Conservation (phyloP, 2,329 filamentous ascomycete genomes). For the Podosphaera aphanis region DNA sequence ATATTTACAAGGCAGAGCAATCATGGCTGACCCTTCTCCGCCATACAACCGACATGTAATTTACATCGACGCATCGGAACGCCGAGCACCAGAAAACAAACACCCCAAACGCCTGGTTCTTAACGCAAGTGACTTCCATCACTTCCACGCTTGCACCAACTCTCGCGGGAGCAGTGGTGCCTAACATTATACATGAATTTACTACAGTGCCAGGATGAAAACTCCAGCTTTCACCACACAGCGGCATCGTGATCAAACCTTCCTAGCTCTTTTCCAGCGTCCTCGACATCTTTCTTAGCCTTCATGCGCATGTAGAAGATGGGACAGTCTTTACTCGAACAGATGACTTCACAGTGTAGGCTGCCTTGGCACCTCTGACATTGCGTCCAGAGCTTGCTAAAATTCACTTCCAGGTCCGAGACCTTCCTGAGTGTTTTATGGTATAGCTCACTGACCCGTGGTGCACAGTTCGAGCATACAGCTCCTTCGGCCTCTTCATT, state of each 20-base stretch:
- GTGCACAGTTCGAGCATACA: slow-evolving; percentile 67
- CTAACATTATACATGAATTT: too few relatives aligned
- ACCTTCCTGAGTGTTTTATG: slow-evolving; percentile 73
- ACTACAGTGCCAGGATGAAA: too few relatives aligned
- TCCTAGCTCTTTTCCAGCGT: slow-evolving; percentile 70
- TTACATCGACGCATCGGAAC: too few relatives aligned
- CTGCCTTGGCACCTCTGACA: slow-evolving; percentile 94
- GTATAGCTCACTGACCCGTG: slow-evolving; percentile 77
- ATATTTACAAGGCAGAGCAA: too few relatives aligned
- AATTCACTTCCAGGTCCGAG: slow-evolving; percentile 78
- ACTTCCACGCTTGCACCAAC: too few relatives aligned
- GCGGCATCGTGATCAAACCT: slow-evolving; percentile 74
- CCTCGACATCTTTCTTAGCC: slow-evolving; percentile 95
- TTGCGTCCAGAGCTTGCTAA: slow-evolving; percentile 87
- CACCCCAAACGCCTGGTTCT: too few relatives aligned
- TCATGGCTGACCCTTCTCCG: too few relatives aligned
- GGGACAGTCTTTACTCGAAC: slow-evolving; percentile 83
- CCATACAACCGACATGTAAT: too few relatives aligned
- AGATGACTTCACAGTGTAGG: slow-evolving; percentile 96
- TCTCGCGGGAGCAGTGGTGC: too few relatives aligned
- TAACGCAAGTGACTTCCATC: too few relatives aligned
- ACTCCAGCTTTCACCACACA: slow-evolving; percentile 19
- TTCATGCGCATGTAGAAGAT: slow-evolving; percentile 99
- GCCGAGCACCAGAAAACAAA: too few relatives aligned
- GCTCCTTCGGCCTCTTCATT: slow-evolving; percentile 64